phyloP scores from a whole-genome alignment of 768 basidiomycete species.

The Suillus paluster region DNA sequence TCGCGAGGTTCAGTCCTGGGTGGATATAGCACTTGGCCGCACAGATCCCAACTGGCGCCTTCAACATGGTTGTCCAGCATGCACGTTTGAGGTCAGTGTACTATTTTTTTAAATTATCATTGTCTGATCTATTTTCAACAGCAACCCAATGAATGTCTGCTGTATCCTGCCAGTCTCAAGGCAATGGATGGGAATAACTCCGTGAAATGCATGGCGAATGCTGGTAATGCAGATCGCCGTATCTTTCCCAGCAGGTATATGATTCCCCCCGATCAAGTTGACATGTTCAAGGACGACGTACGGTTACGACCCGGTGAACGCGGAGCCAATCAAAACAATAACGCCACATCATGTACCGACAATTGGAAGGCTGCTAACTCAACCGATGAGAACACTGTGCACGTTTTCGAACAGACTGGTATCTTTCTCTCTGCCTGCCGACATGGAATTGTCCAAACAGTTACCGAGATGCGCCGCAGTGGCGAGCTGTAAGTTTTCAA shows the following conservation, averaged over 20 bases:
- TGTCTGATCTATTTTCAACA: background rate
- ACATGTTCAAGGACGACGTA: constrained; percentile 25
- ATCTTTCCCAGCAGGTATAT: constrained; percentile 31
- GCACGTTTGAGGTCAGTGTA: background rate
- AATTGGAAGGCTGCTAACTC: constrained; percentile 38
- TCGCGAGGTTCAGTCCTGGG: background rate
- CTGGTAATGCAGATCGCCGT: constrained; percentile 20
- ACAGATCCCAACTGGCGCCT: background rate
- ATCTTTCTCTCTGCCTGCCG: constrained; percentile 40
- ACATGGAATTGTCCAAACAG: constrained; percentile 35
- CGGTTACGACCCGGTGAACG: constrained; percentile 1
- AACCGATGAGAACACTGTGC: constrained; percentile 35
- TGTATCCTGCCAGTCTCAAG: constrained; percentile 28
- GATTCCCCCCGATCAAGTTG: constrained; percentile 28
- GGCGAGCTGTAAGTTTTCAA: constrained; percentile 41
- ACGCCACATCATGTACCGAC: constrained; percentile 23
- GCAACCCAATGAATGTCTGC: constrained; percentile 28
- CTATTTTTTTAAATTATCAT: background rate
- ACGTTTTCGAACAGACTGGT: constrained; percentile 42
- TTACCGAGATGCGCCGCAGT: constrained; percentile 38
- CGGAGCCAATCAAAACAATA: constrained; percentile 1
- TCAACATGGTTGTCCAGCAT: background rate
- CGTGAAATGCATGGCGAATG: constrained; percentile 30
- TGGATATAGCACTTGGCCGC: background rate
- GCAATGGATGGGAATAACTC: constrained; percentile 42